Evolutionary conservation across 2,329 filamentous ascomycete genomes (phyloP), one percentile per base, ranked within the genome.

Genomic region (Aspergillus proliferans): DNA sequence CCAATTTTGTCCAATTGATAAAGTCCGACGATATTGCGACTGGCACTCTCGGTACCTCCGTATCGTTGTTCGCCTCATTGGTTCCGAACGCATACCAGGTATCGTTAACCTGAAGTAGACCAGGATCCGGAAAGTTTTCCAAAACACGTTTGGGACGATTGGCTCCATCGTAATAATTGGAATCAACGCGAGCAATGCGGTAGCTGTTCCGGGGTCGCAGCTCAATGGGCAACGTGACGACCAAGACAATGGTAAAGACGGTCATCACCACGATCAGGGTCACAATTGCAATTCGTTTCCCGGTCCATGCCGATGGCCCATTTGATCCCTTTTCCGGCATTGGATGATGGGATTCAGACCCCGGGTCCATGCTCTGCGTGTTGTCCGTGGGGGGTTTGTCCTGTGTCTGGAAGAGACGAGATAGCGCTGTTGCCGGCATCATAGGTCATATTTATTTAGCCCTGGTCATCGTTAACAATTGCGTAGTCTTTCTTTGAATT

Each of bases 11-110:
- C 58, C 75, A 72, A 10, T 71, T 74, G 21, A 68, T 62, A 41
- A 79, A 74, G 40, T 76, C 70, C 2, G 63, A 58, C 3, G 77
- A 76, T 2, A 61, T 72, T 4, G 81, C 80, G 2, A 78, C 70
- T 48, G 81, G 81, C 8, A 84, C 69, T 52, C 81, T 69, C 10
- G 57, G 51, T 4, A 54, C 52, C 6, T 53, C 28, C 1, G 57
- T 47, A 18, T 58, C 47, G 40, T 55, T 49, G 22, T 48, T 54
- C 6, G 46, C 46, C 4, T 58, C 54, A 34, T 63, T 61, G 28
- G 62, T 66, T 6, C 62, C 68, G 45, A 58, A 64, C 14, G 66
- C 65, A 51, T 64, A 65, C 58, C 63, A 68, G 24, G 64, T 68
- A 9, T 60, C 63, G 45, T 67, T 65, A 34, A 63, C 54, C 40